These are phyloP conservation scores for Mucor mucedo DNA, from an alignment of 371 early-diverging fungal genomes.

Conservation along the genomic window DNA sequence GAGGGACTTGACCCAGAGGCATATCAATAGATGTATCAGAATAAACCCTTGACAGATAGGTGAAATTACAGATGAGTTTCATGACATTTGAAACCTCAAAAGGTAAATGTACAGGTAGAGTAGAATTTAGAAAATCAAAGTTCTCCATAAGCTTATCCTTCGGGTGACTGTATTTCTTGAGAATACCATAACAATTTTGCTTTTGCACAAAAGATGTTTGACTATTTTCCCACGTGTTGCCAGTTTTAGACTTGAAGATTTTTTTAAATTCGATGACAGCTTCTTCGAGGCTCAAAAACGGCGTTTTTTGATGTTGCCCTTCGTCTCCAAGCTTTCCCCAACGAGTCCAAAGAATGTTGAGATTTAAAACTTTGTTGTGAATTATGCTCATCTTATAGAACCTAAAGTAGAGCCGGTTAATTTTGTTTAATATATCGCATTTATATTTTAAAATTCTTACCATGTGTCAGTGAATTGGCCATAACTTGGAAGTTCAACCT, in stretches of 20 bases:
- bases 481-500: conserved; percentile 45
- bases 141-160: conserved; percentile 32
- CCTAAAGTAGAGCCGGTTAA: conserved; percentile 19
- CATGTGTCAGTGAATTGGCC: conserved; percentile 6
- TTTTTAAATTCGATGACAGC: conserved; percentile 60
- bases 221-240: conserved; percentile 55
- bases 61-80: conserved; percentile 53
- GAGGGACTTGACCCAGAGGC: conserved; percentile 57
- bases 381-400: conserved; percentile 68
- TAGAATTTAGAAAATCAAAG: conserved; percentile 29
- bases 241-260: conserved; percentile 65
- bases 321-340: conserved; percentile 60
- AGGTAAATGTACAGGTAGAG: conserved; percentile 22
- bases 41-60: conserved; percentile 41
- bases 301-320: conserved; percentile 68
- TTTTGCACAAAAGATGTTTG: conserved; percentile 37
- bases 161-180: conserved; percentile 28
- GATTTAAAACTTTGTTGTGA: conserved; percentile 46
- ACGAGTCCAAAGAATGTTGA: conserved; percentile 64
- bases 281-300: conserved; percentile 52
- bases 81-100: conserved; percentile 38
- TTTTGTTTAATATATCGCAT: background rate
- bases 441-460: conserved; percentile 13
- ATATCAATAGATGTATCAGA: conserved; percentile 44
- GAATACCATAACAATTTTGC: conserved; percentile 54